Conservation (phyloP, 2,329 filamentous ascomycete genomes). For the Neurospora sp. region DNA sequence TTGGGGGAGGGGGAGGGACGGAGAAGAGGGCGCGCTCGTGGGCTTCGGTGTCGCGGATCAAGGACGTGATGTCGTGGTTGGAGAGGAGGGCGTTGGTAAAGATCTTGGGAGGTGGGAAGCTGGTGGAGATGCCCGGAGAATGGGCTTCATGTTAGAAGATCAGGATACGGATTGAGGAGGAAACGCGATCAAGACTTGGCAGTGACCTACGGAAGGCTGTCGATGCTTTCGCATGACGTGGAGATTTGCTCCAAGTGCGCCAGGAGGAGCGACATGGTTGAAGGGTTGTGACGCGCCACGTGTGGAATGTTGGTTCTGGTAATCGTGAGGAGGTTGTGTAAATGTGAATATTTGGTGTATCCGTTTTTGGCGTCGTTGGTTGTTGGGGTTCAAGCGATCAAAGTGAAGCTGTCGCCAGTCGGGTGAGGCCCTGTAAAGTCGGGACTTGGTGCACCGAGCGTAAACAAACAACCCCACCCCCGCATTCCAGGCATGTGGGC, state of each 20-base stretch:
- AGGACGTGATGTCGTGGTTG: conserved; percentile 80
- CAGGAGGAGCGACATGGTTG: conserved; percentile 56
- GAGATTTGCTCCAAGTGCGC: conserved; percentile 69
- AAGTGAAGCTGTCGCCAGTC: not conserved
- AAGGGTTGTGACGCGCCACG: not conserved
- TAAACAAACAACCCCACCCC: not conserved
- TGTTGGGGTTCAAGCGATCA: not conserved
- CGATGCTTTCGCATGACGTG: conserved; percentile 66
- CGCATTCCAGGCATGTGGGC: not conserved
- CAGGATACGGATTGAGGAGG: not conserved
- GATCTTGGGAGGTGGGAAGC: conserved; percentile 83
- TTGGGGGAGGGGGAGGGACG: conserved; percentile 60
- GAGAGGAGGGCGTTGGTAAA: conserved; percentile 90
- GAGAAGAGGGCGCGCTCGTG: conserved; percentile 95
- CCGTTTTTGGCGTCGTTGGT: not conserved
- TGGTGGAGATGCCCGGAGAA: conserved; percentile 24
- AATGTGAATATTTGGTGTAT: conserved; percentile 4
- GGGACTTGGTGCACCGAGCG: not conserved
- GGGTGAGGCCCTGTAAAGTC: not conserved
- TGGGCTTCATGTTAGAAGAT: not conserved
- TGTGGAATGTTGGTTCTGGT: not conserved
- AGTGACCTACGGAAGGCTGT: conserved; percentile 56
- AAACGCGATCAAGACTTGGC: not conserved
- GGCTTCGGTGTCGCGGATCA: conserved; percentile 90
- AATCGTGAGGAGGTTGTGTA: not conserved